These are phyloP conservation scores for Macrotyloma uniflorum DNA, from an alignment of 306 rosid species.

Conservation along the genomic window DNA sequence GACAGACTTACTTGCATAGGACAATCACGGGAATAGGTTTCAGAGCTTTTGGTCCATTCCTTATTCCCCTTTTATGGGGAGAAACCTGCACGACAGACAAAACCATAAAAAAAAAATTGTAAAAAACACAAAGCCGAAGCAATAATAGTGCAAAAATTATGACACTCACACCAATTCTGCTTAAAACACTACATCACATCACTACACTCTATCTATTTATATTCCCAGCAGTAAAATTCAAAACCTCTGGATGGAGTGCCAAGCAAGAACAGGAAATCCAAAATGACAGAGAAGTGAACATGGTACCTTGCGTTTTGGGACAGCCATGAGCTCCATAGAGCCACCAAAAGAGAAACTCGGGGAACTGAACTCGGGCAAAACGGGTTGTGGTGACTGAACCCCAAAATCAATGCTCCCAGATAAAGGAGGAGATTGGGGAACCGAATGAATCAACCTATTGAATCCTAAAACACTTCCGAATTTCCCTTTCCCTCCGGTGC, in stretches of 20 bases:
- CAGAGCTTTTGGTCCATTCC: conserved; percentile 87
- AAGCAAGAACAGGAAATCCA: conserved; percentile 17
- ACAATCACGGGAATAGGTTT: conserved; percentile 79
- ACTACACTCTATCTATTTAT: background rate
- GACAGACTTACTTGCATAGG: conserved; percentile 72
- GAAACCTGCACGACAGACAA: conserved; percentile 49
- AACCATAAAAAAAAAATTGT: background rate
- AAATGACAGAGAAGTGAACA: background rate
- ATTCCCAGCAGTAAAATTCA: conserved; percentile 1
- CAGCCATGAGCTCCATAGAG: conserved; percentile 93
- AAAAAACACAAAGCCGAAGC: background rate
- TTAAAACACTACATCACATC: background rate
- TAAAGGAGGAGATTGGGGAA: conserved; percentile 55
- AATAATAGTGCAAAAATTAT: background rate
- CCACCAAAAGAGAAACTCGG: conserved; percentile 58
- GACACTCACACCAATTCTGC: background rate
- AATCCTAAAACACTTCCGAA: conserved; percentile 44
- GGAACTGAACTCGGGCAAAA: conserved; percentile 62
- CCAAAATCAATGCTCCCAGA: conserved; percentile 42
- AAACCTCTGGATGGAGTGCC: background rate
- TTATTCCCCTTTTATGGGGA: conserved; percentile 65
- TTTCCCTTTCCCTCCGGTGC: conserved; percentile 33
- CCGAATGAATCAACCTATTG: conserved; percentile 45
- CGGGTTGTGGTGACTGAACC: conserved; percentile 39
- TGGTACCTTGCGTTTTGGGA: conserved; percentile 74